These are phyloP conservation scores for Tuber melanosporum DNA, from an alignment of 495 filamentous ascomycete genomes.

Conservation along the genomic window DNA sequence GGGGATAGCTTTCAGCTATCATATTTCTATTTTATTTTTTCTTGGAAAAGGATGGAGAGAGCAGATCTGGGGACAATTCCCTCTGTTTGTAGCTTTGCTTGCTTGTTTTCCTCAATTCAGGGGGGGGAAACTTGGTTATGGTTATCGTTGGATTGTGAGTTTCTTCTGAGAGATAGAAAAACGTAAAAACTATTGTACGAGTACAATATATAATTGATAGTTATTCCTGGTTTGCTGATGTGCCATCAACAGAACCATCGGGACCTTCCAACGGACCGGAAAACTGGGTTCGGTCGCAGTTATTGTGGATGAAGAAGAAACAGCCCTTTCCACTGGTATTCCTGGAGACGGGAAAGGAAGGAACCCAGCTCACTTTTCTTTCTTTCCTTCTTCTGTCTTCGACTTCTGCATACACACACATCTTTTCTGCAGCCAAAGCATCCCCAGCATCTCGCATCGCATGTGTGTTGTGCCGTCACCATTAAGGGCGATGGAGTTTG, in stretches of 20 bases:
- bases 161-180: neutral
- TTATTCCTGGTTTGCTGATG: neutral
- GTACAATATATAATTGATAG: neutral
- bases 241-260: neutral
- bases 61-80: neutral
- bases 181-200: neutral
- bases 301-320: neutral
- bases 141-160: neutral
- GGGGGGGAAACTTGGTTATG: neutral
- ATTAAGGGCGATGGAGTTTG: neutral
- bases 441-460: neutral
- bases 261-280: neutral
- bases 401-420: neutral
- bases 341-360: neutral
- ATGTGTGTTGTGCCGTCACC: neutral
- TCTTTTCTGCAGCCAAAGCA: neutral
- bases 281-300: neutral
- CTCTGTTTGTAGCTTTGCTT: neutral
- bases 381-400: neutral
- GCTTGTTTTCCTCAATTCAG: neutral
- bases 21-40: neutral
- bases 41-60: neutral
- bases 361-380: neutral
- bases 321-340: neutral
- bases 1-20: neutral